phyloP scores from a whole-genome alignment of 2,329 filamentous ascomycete species.

The Boeremia exigua region DNA sequence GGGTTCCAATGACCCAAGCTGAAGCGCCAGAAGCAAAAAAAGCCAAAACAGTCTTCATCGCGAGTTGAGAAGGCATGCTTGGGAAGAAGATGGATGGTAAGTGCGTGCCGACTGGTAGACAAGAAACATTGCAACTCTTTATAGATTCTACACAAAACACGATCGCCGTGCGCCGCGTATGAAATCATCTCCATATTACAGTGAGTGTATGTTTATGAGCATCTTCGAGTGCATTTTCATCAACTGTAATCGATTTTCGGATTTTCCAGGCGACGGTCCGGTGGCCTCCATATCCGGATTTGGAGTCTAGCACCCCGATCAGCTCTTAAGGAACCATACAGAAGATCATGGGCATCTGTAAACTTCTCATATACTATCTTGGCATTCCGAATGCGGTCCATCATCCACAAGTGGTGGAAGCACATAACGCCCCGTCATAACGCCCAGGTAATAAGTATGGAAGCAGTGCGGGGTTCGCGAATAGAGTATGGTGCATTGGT shows the following conservation, averaged over 20 bases:
- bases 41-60: slow-evolving; percentile 28
- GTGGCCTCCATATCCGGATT: slow-evolving; percentile 23
- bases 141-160: not conserved
- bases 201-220: not conserved
- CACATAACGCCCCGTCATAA: slow-evolving; percentile 24
- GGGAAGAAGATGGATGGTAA: not conserved
- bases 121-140: not conserved
- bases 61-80: slow-evolving; percentile 31
- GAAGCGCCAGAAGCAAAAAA: slow-evolving; percentile 35
- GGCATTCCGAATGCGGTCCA: slow-evolving; percentile 8
- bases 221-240: not conserved
- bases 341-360: not conserved
- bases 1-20: slow-evolving; percentile 25
- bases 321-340: not conserved
- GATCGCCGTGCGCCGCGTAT: not conserved
- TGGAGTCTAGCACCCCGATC: slow-evolving; percentile 7
- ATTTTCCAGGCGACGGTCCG: slow-evolving; percentile 24
- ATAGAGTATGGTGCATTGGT: slow-evolving; percentile 10
- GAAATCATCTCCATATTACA: not conserved
- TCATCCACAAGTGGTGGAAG: slow-evolving; percentile 18
- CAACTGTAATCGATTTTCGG: slow-evolving; percentile 21
- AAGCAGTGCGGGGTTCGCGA: slow-evolving; percentile 25
- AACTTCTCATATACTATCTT: not conserved
- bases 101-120: slow-evolving; percentile 5
- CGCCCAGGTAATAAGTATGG: slow-evolving; percentile 18